These are phyloP conservation scores for Anisogramma anomala DNA, from an alignment of 2,329 filamentous ascomycete species.

Conservation along the genomic window DNA sequence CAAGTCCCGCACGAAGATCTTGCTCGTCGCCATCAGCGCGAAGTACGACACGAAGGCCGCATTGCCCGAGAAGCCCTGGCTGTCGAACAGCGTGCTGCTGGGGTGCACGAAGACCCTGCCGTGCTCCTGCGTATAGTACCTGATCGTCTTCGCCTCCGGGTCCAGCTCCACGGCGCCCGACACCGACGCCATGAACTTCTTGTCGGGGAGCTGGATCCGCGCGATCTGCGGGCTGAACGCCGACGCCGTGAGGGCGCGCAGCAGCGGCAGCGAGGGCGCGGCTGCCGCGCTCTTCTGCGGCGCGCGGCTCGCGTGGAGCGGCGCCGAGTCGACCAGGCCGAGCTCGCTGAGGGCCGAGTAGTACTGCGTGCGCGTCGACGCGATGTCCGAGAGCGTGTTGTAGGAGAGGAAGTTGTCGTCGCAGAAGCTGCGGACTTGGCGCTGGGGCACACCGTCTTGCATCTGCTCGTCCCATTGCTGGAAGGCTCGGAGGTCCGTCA, in stretches of 20 bases:
- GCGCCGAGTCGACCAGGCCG: constrained; percentile 51
- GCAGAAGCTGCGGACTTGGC: constrained; percentile 65
- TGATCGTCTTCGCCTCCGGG: constrained; percentile 82
- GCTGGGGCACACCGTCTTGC: constrained; percentile 44
- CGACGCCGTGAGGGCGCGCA: constrained; percentile 60
- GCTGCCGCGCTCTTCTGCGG: constrained; percentile 7
- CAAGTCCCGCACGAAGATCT: constrained; percentile 82
- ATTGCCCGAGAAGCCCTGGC: constrained; percentile 63
- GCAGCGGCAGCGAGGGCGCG: constrained; percentile 33
- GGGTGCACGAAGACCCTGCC: constrained; percentile 90
- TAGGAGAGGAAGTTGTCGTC: constrained; percentile 73
- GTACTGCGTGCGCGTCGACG: constrained; percentile 76
- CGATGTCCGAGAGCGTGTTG: constrained; percentile 77
- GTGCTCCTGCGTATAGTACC: constrained; percentile 79
- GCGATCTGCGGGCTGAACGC: constrained; percentile 79
- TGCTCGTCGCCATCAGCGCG: constrained; percentile 79
- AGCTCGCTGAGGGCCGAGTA: constrained; percentile 76
- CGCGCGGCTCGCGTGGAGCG: constrained; percentile 15
- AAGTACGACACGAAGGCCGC: constrained; percentile 82
- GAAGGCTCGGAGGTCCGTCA: constrained; percentile 78
- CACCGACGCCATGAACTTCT: constrained; percentile 81
- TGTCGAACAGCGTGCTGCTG: constrained; percentile 72
- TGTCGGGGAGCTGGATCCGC: constrained; percentile 85
- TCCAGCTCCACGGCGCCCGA: constrained; percentile 87
- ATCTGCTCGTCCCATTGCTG: constrained; percentile 67